Evolutionary conservation across 306 rosid genomes (phyloP), one percentile per base, ranked within the genome.

Genomic region (Inga leiocalycina): DNA sequence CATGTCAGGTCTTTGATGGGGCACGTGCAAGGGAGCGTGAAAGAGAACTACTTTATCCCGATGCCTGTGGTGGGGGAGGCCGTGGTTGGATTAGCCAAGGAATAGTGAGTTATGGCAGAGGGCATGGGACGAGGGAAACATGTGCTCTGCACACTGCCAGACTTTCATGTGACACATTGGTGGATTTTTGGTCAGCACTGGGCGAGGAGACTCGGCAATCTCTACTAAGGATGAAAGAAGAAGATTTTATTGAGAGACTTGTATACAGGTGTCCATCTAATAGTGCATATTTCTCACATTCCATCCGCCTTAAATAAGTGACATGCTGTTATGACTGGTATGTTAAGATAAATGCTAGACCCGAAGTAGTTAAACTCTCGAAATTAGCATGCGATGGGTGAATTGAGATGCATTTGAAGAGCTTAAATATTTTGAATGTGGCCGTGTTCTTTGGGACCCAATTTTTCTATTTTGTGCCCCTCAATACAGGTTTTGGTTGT

Each of bases 11-110:
- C 56, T 97, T 97, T 88, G 97, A 94, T 73, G 97, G 98, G 76
- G 99, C 98, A 77, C 95, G 95, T 30, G 94, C 92, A 34, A 92
- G 99, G 90, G 99, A 97, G 82, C 94, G 99, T 71, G 99, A 97
- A 87, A 90, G 99, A 57, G 99, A 97, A 68, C 81, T 94, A 81
- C 99, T 97, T 68, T 97, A 97, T 89, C 99, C 99, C 13, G 99
- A 97, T 92, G 99, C 99, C 12, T 97, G 99, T 77, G 99, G 99
- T 67, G 99, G 97, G 71, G 97, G 94, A 87, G 97, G 98, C 83
- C 97, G 99, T 77, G 99, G 99, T 74, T 97, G 99, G 99, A 97
- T 97, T 80, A 97, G 97, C 89, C 99, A 97, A 92, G 98, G 99
- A 82, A 86, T 93, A 71, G 92, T 82, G 17, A 86, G 92, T 79